A percentile compares a stretch with the other conserved stretches of the same genome.
Conservation (phyloP, 805 yeast species). For the Ogataea saltuana region DNA sequence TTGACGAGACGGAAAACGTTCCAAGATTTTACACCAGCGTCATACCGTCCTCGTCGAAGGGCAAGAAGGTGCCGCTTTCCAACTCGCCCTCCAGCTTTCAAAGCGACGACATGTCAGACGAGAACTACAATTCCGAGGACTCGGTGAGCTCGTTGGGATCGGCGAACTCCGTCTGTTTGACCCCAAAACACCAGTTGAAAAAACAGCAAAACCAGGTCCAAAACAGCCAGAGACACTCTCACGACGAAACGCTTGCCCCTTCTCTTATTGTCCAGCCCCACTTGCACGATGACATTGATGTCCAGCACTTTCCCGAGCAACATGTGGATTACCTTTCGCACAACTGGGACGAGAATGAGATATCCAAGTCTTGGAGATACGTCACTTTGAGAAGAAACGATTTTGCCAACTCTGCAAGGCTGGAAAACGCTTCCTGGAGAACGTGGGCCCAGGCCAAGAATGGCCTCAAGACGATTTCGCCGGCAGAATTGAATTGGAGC, state of each 20-base stretch:
- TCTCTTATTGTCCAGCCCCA: constrained; percentile 27
- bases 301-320: constrained; percentile 75
- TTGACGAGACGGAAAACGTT: constrained; percentile 23
- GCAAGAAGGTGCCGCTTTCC: constrained; percentile 11
- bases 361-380: constrained; percentile 94
- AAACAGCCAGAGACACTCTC: constrained; percentile 4
- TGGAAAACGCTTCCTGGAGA: constrained; percentile 91
- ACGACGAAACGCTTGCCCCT: constrained; percentile 12
- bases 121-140: constrained; percentile 31
- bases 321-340: constrained; percentile 96
- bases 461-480: constrained; percentile 74
- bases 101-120: constrained; percentile 30
- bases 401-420: constrained; percentile 75
- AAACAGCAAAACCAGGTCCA: constrained; percentile 22
- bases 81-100: constrained; percentile 31
- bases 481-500: constrained; percentile 92
- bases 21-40: constrained; percentile 32
- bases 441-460: constrained; percentile 92
- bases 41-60: constrained; percentile 23
- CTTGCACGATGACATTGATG: constrained; percentile 85
- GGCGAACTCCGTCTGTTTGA: constrained; percentile 25
- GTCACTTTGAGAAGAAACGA: constrained; percentile 80
- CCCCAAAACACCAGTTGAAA: constrained; percentile 35
- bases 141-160: constrained; percentile 30
- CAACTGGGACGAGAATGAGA: constrained; percentile 93